Base-by-base conservation (phyloP, 2,329 filamentous ascomycete species). In the Didymellaceae sp. region DNA sequence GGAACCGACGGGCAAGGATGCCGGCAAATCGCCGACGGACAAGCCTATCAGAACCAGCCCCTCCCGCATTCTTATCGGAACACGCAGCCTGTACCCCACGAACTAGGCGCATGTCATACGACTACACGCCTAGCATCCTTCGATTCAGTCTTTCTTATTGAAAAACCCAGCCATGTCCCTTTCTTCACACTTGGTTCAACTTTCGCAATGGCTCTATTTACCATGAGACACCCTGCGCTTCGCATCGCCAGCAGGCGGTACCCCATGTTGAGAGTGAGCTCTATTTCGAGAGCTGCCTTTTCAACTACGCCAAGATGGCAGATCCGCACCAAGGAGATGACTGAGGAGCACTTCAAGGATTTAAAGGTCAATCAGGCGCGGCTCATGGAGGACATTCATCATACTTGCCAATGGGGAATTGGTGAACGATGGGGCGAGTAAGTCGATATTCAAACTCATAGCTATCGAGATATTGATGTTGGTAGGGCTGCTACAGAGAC, bases 401-500 rank as follows among this genome's bases (percentile, higher is more conserved):
- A 83, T 51, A 87, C 85, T 2, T 87, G 83, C 65, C 78, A 85
- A 73, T 89, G 85, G 81, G 87, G 87, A 0, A 79, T 76, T 34
- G 87, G 86, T 0, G 80, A 86, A 56, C 74, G 79, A 73, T 90
- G 86, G 85, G 86, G 86, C 73, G 77, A 81, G 86, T 86, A 78
- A 51, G 60, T 47, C 13, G 24, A 37, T 28, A 9, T 17, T 20
- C 7, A 33, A 7, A 25, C n/a, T 18, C 14, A 10, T 11, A 2
- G 24, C 6, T 17, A n/a, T 26, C 10, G 40, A 16, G 14, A n/a
- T 48, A 17, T 24, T 54, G 25, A 54, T 24, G 6, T 4, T 26
- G 13, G 17, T 50, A 82, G 81, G 32, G 75, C 65, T 17, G 65
- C 74, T 17, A 88, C 82, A 10, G 84, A 91, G 51, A 89, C 86